Conservation (phyloP, 106 monocot genomes). For the Acorus calamus region DNA sequence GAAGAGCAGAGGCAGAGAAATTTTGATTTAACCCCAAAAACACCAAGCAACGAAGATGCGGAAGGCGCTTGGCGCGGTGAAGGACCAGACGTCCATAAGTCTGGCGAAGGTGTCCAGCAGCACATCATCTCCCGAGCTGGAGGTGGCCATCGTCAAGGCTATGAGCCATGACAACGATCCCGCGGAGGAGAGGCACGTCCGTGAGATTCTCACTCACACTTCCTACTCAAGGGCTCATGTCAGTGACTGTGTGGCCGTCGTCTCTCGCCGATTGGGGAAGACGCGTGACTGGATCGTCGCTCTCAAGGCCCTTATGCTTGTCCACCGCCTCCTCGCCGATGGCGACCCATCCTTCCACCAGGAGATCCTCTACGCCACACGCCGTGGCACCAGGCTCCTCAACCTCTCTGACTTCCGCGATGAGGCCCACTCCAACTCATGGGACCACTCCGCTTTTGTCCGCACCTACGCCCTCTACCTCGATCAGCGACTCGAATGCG, state of each 20-base stretch:
- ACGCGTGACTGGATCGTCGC: constrained; percentile 14
- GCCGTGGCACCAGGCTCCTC: constrained; percentile 7
- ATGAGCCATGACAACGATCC: constrained; percentile 11
- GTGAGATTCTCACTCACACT: constrained; percentile 11
- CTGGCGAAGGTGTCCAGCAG: constrained; percentile 5
- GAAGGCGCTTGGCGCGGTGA: constrained; percentile 11
- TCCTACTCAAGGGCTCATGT: constrained; percentile 6
- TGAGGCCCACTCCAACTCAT: constrained; percentile 4
- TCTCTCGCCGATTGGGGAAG: constrained; percentile 5
- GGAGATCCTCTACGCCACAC: constrained; percentile 5
- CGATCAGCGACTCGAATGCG: constrained; percentile 5
- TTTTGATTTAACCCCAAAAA: no score
- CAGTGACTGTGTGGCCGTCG: not conserved
- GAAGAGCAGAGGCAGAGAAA: no score
- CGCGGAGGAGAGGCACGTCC: constrained; percentile 5
- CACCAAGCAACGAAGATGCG: not conserved
- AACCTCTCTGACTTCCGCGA: constrained; percentile 15
- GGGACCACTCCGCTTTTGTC: constrained; percentile 11
- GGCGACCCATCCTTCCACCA: constrained; percentile 2
- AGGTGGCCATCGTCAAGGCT: constrained; percentile 14
- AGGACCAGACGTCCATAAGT: constrained; percentile 17
- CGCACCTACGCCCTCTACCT: constrained; percentile 11
- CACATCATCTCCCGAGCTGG: constrained; percentile 6
- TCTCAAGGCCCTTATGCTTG: constrained; percentile 6
- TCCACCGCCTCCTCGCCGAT: constrained; percentile 13